Evolutionary conservation across 192 early-diverging fungal species (phyloP).

Genomic region (Coemansia sp.): DNA sequence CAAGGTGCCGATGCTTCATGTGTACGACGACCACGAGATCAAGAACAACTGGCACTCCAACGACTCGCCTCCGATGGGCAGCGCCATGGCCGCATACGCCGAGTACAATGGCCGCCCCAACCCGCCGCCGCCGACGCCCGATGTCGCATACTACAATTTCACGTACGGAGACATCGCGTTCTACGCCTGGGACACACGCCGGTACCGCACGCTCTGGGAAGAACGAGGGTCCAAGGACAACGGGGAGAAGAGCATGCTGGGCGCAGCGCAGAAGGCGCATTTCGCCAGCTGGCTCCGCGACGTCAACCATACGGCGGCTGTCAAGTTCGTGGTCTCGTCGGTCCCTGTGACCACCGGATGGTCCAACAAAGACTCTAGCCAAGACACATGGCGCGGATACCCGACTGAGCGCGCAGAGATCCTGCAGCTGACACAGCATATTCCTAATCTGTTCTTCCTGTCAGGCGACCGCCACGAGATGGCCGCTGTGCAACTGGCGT

Average conservation of each 20-base stretch:
- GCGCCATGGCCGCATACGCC: constrained; percentile 47
- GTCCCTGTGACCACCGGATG: constrained; percentile 52
- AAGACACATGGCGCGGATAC: constrained; percentile 57
- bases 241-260: constrained; percentile 39
- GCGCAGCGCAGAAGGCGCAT: constrained; percentile 45
- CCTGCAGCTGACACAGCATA: constrained; percentile 30
- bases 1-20: constrained; percentile 47
- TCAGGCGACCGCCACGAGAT: constrained; percentile 59
- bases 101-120: constrained; percentile 53
- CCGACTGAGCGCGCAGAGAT: constrained; percentile 51
- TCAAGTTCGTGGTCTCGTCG: constrained; percentile 54
- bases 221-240: neutral
- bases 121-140: constrained; percentile 22
- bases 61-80: constrained; percentile 37
- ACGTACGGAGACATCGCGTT: constrained; percentile 49
- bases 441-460: constrained; percentile 49
- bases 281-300: constrained; percentile 47
- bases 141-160: constrained; percentile 50
- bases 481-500: constrained; percentile 44
- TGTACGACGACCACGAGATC: constrained; percentile 60
- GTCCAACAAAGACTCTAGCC: constrained; percentile 41
- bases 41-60: constrained; percentile 55
- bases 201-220: constrained; percentile 54
- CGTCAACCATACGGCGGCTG: constrained; percentile 52
- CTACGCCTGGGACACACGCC: constrained; percentile 55